A percentile compares a stretch with the other conserved stretches of the same genome.
These are phyloP conservation scores for Barnettozyma vustinii DNA, from an alignment of 805 yeast species.

Conservation along the genomic window DNA sequence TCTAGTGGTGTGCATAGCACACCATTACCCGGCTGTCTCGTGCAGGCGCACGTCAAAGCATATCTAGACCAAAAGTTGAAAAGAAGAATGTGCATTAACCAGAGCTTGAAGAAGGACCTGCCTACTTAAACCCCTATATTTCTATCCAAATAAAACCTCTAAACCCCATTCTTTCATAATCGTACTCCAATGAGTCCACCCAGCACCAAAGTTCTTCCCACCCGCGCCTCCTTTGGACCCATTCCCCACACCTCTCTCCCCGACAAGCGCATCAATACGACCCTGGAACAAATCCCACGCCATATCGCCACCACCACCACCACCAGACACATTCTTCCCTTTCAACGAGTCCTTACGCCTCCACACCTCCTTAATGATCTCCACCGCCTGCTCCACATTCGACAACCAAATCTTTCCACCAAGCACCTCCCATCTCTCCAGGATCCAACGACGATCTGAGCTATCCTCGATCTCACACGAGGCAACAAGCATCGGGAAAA, in stretches of 20 bases:
- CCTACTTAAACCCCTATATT: neutral
- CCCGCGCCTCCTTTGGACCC: conserved; percentile 14
- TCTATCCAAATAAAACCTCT: conserved; percentile 53
- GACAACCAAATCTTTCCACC: conserved; percentile 57
- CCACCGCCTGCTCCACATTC: conserved; percentile 58
- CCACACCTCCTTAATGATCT: conserved; percentile 72
- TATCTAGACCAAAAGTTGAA: no score
- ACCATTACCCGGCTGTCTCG: neutral
- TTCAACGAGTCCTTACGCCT: conserved; percentile 41
- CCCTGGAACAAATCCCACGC: conserved; percentile 23
- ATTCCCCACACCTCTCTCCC: neutral
- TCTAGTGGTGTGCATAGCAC: no score
- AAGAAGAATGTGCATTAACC: neutral
- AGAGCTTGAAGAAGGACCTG: neutral
- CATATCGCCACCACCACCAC: neutral
- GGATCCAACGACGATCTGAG: conserved; percentile 60
- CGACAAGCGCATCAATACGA: conserved; percentile 20
- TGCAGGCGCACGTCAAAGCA: no score
- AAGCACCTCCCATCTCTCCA: conserved; percentile 50
- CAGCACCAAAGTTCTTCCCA: conserved; percentile 38
- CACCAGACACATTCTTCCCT: neutral
- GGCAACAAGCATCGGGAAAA: conserved; percentile 58
- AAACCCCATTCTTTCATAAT: conserved; percentile 75
- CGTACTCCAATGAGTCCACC: conserved; percentile 59
- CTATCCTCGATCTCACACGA: conserved; percentile 59